Evolutionary conservation across 2,329 filamentous ascomycete genomes (phyloP).

Genomic region (Colletotrichum caudatum): DNA sequence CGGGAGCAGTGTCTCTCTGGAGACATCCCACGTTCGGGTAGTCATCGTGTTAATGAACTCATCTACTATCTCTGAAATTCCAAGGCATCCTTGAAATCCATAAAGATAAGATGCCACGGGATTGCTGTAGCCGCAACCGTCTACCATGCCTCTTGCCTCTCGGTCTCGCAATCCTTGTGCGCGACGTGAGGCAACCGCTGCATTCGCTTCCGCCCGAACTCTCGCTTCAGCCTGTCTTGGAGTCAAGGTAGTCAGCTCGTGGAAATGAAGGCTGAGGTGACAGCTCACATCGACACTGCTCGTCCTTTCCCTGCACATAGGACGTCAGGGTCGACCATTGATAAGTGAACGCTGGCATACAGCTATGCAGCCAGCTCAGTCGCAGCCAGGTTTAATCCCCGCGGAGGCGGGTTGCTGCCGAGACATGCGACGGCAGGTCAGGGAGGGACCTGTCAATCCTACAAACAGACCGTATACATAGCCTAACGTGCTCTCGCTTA

Average conservation of each 20-base stretch:
- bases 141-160: neutral
- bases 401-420: neutral
- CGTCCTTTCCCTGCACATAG: neutral
- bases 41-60: neutral
- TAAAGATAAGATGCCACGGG: neutral
- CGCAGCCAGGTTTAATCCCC: neutral
- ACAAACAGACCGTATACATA: neutral
- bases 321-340: neutral
- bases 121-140: neutral
- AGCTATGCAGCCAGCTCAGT: neutral
- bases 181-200: neutral
- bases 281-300: neutral
- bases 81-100: neutral
- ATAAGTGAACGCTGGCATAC: neutral
- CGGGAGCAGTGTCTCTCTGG: neutral
- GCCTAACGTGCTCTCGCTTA: no score
- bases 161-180: neutral
- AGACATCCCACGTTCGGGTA: neutral
- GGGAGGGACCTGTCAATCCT: neutral
- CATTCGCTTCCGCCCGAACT: neutral
- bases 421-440: constrained; percentile 19
- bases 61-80: neutral
- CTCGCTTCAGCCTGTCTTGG: neutral
- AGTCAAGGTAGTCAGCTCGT: constrained; percentile 20
- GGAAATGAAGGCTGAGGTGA: neutral